These are phyloP conservation scores for Penicillium crystallinum DNA, from an alignment of 495 filamentous ascomycete species.

Conservation along the genomic window DNA sequence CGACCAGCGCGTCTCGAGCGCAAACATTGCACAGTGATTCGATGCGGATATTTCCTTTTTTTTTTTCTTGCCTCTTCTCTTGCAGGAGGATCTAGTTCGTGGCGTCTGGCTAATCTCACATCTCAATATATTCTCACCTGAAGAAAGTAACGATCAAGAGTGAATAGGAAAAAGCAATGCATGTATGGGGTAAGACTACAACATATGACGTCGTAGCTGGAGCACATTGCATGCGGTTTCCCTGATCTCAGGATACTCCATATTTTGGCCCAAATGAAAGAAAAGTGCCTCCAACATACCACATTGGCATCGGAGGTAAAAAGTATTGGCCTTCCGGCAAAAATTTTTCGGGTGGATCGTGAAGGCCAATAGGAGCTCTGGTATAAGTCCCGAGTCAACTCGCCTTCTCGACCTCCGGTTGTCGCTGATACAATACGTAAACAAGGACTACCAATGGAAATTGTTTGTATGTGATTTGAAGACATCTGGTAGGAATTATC, in stretches of 20 bases:
- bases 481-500: no score
- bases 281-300: no score
- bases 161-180: no score
- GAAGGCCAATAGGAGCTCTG: background rate
- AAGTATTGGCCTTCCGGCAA: background rate
- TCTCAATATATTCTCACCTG: no score
- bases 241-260: background rate
- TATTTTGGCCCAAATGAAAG: background rate
- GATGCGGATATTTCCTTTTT: no score
- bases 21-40: background rate
- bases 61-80: background rate
- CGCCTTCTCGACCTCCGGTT: conserved; percentile 5
- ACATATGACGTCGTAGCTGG: background rate
- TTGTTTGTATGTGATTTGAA: no score
- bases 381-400: background rate
- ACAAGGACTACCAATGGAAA: background rate
- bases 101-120: background rate
- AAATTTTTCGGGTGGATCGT: conserved; percentile 2
- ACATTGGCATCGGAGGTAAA: background rate
- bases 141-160: no score
- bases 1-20: background rate
- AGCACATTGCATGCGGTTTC: background rate
- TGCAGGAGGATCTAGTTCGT: background rate
- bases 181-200: background rate
- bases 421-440: background rate